Conservation (phyloP, 2,329 filamentous ascomycete species). For the Clarireedia monteithiana region DNA sequence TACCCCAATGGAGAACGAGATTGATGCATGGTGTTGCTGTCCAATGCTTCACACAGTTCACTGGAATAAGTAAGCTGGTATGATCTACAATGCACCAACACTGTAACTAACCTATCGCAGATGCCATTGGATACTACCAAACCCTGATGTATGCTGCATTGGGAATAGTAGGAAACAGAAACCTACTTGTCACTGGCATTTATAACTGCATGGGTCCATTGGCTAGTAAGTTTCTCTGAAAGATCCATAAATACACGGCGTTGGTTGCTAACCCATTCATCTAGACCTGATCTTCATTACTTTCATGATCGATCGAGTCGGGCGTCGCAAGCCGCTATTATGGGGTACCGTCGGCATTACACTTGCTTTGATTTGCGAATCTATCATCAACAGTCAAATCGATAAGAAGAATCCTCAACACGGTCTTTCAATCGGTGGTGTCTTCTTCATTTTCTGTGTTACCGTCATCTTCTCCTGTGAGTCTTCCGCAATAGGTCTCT, state of each 20-base stretch:
- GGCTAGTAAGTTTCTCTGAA: conserved; percentile 22
- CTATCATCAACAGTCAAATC: conserved; percentile 44
- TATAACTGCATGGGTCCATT: conserved; percentile 53
- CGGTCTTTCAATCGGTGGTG: conserved; percentile 49
- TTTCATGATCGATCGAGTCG: conserved; percentile 46
- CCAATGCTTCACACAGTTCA: conserved; percentile 59
- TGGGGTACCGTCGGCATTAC: conserved; percentile 47
- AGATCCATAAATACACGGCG: too few relatives aligned
- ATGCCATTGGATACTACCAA: conserved; percentile 57
- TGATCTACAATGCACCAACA: fast-evolving
- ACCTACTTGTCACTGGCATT: conserved; percentile 49
- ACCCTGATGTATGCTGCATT: conserved; percentile 50
- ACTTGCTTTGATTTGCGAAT: conserved; percentile 52
- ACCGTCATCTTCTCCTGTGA: conserved; percentile 46
- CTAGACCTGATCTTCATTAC: conserved; percentile 51
- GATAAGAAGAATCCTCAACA: conserved; percentile 33
- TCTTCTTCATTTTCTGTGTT: conserved; percentile 59
- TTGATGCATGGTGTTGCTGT: conserved; percentile 53
- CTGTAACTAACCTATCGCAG: conserved; percentile 18
- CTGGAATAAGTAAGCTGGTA: conserved; percentile 39
- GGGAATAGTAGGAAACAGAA: conserved; percentile 46
- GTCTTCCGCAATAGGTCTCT: background rate
- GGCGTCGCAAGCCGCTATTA: conserved; percentile 43
- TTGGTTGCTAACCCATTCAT: background rate
- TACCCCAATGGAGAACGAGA: conserved; percentile 51